Conservation (phyloP, 2,329 filamentous ascomycete genomes). For the Pezicula neosporulosa region DNA sequence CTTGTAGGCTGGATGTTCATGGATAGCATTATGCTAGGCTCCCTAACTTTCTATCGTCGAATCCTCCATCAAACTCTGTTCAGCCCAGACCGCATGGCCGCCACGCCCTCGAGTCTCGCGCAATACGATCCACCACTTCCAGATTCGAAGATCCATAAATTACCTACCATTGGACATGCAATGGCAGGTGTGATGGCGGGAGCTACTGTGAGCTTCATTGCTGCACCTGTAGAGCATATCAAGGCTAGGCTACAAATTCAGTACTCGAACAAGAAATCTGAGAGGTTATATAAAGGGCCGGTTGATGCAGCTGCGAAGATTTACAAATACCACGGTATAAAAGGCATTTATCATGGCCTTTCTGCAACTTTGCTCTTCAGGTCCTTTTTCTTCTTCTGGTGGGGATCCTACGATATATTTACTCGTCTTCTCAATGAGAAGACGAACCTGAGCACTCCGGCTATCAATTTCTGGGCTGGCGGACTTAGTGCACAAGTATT, state of each 20-base stretch:
- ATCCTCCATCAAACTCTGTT: conserved; percentile 80
- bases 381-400: conserved; percentile 97
- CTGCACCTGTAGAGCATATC: conserved; percentile 90
- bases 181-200: conserved; percentile 86
- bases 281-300: conserved; percentile 80
- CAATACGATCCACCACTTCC: conserved; percentile 11
- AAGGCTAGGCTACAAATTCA: conserved; percentile 94
- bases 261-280: conserved; percentile 75
- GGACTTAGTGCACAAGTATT: conserved; percentile 91
- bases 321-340: conserved; percentile 66
- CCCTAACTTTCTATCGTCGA: conserved; percentile 83
- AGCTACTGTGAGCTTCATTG: conserved; percentile 86
- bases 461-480: conserved; percentile 96
- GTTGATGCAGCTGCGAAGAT: conserved; percentile 78
- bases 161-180: conserved; percentile 79
- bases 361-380: conserved; percentile 83
- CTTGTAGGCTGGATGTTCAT: conserved; percentile 98
- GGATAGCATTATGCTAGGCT: conserved; percentile 89
- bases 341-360: conserved; percentile 83
- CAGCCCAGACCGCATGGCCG: conserved; percentile 40
- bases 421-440: conserved; percentile 62
- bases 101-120: conserved; percentile 20
- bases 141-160: conserved; percentile 38
- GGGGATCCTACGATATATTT: conserved; percentile 89
- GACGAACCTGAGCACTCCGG: conserved; percentile 70